Evolutionary conservation across 2,329 filamentous ascomycete species (phyloP).

Genomic region (Pseudogymnoascus destructans): DNA sequence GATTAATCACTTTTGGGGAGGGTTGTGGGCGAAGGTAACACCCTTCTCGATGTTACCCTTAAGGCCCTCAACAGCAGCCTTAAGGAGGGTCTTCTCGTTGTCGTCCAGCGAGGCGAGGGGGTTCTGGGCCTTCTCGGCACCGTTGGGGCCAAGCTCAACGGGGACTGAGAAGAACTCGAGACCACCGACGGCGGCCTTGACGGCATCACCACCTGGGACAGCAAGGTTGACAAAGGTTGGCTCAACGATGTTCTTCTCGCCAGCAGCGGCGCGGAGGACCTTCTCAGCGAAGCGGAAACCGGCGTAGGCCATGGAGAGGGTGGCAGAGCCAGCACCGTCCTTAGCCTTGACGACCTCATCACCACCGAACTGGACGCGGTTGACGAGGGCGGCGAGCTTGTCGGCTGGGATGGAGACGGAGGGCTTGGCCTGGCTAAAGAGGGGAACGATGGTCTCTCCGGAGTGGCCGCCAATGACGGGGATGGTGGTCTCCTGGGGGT

Average conservation of each 20-base stretch:
- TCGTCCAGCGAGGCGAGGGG: conserved; percentile 64
- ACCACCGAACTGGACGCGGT: conserved; percentile 96
- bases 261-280: conserved; percentile 83
- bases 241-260: conserved; percentile 86
- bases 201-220: conserved; percentile 72
- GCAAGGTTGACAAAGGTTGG: conserved; percentile 95
- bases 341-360: conserved; percentile 95
- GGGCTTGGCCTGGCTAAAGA: conserved; percentile 86
- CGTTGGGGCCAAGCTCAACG: conserved; percentile 77
- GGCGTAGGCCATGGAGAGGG: conserved; percentile 89
- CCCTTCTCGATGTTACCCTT: conserved; percentile 93
- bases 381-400: conserved; percentile 79
- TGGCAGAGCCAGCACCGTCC: conserved; percentile 80
- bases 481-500: conserved; percentile 71
- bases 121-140: conserved; percentile 76
- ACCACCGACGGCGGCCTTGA: conserved; percentile 64
- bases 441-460: conserved; percentile 92
- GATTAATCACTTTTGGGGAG: conserved; percentile 69
- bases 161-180: conserved; percentile 93
- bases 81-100: conserved; percentile 78
- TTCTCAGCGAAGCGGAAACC: conserved; percentile 94
- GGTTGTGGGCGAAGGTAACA: conserved; percentile 75
- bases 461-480: conserved; percentile 96
- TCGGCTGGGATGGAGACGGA: conserved; percentile 69
- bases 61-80: conserved; percentile 61